Evolutionary conservation across 345 rosid species (phyloP).

Genomic region (Dimocarpus longan): DNA sequence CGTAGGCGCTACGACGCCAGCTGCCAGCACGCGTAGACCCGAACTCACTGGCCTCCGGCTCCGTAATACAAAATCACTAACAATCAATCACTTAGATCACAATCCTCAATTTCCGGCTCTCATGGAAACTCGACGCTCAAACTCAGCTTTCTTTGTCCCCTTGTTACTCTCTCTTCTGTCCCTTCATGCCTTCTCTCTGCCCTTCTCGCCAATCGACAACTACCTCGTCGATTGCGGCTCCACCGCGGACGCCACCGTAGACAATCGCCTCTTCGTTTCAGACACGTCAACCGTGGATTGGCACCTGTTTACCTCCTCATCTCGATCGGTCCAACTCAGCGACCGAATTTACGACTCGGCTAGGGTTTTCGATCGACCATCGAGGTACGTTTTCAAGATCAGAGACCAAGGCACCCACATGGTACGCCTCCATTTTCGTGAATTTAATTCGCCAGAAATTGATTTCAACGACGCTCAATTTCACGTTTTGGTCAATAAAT

Average conservation of each 20-base stretch:
- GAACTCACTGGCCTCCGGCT: conserved; percentile 3
- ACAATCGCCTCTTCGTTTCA: conserved; percentile 63
- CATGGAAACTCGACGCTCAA: conserved; percentile 27
- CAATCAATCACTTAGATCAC: background rate
- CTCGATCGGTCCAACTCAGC: conserved; percentile 35
- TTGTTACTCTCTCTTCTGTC: conserved; percentile 24
- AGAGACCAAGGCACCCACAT: conserved; percentile 63
- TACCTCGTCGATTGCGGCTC: conserved; percentile 78
- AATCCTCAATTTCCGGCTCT: background rate
- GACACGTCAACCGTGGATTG: conserved; percentile 39
- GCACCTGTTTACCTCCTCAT: conserved; percentile 34
- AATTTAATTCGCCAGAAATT: conserved; percentile 44
- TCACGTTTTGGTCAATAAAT: conserved; percentile 75
- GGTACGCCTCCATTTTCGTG: conserved; percentile 78
- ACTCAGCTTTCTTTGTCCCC: conserved; percentile 1
- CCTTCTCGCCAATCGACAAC: conserved; percentile 57
- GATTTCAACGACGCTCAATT: conserved; percentile 49
- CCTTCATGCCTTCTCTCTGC: conserved; percentile 24
- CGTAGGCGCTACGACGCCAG: background rate
- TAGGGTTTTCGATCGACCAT: conserved; percentile 60
- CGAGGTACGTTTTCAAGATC: conserved; percentile 64
- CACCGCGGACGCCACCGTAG: conserved; percentile 50
- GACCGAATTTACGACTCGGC: conserved; percentile 64
- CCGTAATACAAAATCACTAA: background rate
- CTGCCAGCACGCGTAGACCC: conserved; percentile 26